These are phyloP conservation scores for Ogataea pini DNA, from an alignment of 805 yeast genomes.

Conservation along the genomic window DNA sequence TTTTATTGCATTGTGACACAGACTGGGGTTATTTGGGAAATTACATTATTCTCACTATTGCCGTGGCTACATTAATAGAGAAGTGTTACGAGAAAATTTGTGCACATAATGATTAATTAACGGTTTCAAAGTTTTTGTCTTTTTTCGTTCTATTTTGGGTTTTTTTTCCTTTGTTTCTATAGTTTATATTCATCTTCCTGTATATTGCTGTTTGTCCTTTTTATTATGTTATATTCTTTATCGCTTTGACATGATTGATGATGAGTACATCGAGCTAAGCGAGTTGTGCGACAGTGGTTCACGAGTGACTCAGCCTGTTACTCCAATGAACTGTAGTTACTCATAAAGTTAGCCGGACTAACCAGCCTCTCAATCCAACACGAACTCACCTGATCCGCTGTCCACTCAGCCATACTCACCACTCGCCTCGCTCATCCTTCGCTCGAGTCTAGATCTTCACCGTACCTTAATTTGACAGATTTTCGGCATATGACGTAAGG, in stretches of 20 bases:
- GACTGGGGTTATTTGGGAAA: constrained; percentile 8
- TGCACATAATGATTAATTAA: constrained; percentile 22
- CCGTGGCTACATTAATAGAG: constrained; percentile 20
- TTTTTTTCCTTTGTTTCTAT: constrained; percentile 13
- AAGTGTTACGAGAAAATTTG: constrained; percentile 15
- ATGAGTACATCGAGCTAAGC: too few species aligned
- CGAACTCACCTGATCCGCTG: too few species aligned
- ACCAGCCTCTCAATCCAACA: too few species aligned
- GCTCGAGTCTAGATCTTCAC: neutral
- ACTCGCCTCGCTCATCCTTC: too few species aligned
- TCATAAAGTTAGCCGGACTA: too few species aligned
- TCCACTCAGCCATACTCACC: too few species aligned
- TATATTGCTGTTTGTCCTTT: constrained; percentile 18
- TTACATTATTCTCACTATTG: constrained; percentile 3
- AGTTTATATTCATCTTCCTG: constrained; percentile 21
- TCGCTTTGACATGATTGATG: too few species aligned
- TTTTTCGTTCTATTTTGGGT: constrained; percentile 10
- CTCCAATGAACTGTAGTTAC: too few species aligned
- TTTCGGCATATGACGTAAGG: neutral
- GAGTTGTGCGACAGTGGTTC: too few species aligned
- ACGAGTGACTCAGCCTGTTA: too few species aligned
- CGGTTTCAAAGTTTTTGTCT: constrained; percentile 18
- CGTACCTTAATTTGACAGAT: neutral
- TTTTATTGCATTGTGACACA: constrained; percentile 19
- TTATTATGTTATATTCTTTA: constrained; percentile 2